Conservation (phyloP, 768 basidiomycete species). For the Lactifluus echinatus region DNA sequence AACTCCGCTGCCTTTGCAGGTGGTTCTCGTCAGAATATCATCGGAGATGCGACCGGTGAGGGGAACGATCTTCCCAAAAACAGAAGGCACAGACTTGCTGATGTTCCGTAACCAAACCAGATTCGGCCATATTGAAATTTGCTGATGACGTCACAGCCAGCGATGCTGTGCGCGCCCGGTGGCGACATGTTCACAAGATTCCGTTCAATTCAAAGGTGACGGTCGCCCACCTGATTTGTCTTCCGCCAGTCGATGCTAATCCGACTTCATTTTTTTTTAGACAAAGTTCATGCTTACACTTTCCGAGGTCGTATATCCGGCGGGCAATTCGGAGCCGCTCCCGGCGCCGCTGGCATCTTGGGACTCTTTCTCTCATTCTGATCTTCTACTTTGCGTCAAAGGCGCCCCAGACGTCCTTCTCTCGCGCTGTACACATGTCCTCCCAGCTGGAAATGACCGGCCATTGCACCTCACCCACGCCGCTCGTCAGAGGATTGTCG, state of each 20-base stretch:
- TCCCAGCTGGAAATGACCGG: slow-evolving; percentile 31
- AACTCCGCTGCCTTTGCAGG: slow-evolving; percentile 41
- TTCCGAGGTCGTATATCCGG: slow-evolving; percentile 20
- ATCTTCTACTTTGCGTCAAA: slow-evolving; percentile 34
- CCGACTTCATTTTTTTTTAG: slow-evolving; percentile 24
- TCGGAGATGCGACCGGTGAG: slow-evolving; percentile 49
- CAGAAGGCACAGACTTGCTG: background rate
- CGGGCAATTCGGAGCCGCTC: background rate
- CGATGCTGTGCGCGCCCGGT: slow-evolving; percentile 4
- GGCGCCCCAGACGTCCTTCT: slow-evolving; percentile 47
- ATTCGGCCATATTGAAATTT: slow-evolving; percentile 49
- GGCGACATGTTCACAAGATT: slow-evolving; percentile 26
- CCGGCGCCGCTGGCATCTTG: slow-evolving; percentile 25
- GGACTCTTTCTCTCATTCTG: slow-evolving; percentile 24
- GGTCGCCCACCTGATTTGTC: background rate
- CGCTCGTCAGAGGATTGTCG: slow-evolving; percentile 27
- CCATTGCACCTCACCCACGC: slow-evolving; percentile 27
- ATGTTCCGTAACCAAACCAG: slow-evolving; percentile 21
- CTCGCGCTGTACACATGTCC: slow-evolving; percentile 32
- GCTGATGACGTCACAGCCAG: slow-evolving; percentile 26
- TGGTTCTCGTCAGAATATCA: slow-evolving; percentile 27
- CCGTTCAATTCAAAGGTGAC: slow-evolving; percentile 34
- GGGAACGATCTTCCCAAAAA: background rate
- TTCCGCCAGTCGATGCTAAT: too few relatives aligned
- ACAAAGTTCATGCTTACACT: slow-evolving; percentile 50